Percentiles rank a stretch among this genome's conserved stretches.
phyloP scores from a whole-genome alignment of 257 asterid genomes.

The Solanum bukasovii region DNA sequence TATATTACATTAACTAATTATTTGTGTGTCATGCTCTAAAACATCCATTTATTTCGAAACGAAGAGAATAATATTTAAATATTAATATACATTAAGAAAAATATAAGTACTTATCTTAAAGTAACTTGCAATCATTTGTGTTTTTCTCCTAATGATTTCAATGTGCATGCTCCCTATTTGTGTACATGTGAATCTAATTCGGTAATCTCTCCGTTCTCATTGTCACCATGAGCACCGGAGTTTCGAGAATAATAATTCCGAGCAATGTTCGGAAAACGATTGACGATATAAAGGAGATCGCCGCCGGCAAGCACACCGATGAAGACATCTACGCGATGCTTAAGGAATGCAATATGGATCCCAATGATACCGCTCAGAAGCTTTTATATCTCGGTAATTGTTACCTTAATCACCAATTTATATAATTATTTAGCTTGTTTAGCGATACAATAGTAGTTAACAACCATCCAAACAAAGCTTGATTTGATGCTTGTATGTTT shows the following conservation, averaged over 20 bases:
- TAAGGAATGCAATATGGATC: constrained; percentile 58
- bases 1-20: not conserved
- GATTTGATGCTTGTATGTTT: not conserved
- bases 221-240: constrained; percentile 3
- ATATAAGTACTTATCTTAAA: not conserved
- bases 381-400: constrained; percentile 40
- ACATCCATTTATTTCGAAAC: not conserved
- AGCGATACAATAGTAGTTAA: not conserved
- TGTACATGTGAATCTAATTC: not conserved
- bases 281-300: constrained; percentile 41
- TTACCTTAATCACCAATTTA: not conserved
- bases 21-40: fast-evolving
- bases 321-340: constrained; percentile 49
- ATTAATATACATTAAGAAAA: not conserved
- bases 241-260: constrained; percentile 28
- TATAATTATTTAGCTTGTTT: not conserved
- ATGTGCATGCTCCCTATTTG: not conserved
- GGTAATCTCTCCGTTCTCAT: not conserved
- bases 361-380: constrained; percentile 47
- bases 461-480: not conserved
- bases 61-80: not conserved
- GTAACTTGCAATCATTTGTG: not conserved
- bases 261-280: constrained; percentile 25
- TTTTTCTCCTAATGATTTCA: not conserved
- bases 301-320: constrained; percentile 40